A percentile compares a stretch with the other conserved stretches of the same genome.
phyloP scores from a whole-genome alignment of 257 asterid genomes.

The Thymus quinquecostatus region DNA sequence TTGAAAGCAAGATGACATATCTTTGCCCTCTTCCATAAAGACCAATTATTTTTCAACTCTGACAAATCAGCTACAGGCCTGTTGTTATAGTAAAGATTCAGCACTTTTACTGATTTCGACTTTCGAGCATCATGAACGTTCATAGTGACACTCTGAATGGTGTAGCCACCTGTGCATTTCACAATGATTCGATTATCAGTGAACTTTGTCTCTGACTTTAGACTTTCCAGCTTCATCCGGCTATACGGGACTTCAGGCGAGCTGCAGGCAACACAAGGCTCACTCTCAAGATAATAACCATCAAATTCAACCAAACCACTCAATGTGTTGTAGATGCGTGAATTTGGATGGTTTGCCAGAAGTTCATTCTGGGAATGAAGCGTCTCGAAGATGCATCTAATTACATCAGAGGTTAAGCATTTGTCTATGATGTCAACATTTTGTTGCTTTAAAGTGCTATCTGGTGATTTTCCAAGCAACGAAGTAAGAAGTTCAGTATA shows the following conservation, averaged over 20 bases:
- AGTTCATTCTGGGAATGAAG: constrained; percentile 97
- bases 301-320: constrained; percentile 99
- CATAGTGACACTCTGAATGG: constrained; percentile 97
- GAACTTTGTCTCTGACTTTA: constrained; percentile 97
- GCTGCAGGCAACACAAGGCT: constrained; percentile 99
- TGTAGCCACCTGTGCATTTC: constrained; percentile 99
- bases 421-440: constrained; percentile 76
- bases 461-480: constrained; percentile 83
- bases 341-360: constrained; percentile 98
- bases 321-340: constrained; percentile 95
- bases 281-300: constrained; percentile 99
- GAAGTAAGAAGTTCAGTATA: constrained; percentile 83
- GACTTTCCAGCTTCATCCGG: constrained; percentile 96
- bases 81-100: constrained; percentile 95
- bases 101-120: constrained; percentile 95
- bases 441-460: constrained; percentile 62
- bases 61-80: constrained; percentile 99
- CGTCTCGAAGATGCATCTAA: constrained; percentile 81
- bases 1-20: constrained; percentile 89
- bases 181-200: constrained; percentile 98
- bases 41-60: constrained; percentile 96
- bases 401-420: constrained; percentile 85
- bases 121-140: constrained; percentile 98
- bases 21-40: constrained; percentile 98
- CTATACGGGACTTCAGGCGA: constrained; percentile 98